Percentiles rank a stretch among this genome's conserved stretches.
phyloP scores from a whole-genome alignment of 2,329 filamentous ascomycete species.

The Fusarium albidum region DNA sequence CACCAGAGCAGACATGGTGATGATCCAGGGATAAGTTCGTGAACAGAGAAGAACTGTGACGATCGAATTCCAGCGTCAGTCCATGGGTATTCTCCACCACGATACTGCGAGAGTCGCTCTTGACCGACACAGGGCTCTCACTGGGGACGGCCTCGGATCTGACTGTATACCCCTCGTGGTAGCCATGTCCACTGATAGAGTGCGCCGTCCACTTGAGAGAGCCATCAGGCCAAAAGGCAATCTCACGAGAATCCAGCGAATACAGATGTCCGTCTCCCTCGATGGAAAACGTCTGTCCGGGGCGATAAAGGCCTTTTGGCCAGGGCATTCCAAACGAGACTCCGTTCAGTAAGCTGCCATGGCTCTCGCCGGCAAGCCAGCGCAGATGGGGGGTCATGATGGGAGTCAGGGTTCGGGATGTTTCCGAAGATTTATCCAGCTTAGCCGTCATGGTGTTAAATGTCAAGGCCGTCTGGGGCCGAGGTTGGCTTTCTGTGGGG shows the following conservation, averaged over 20 bases:
- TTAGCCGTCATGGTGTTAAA: too few relatives aligned
- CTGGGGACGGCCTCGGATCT: slow-evolving; percentile 1
- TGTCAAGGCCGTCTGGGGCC: too few relatives aligned
- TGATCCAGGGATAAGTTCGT: slow-evolving; percentile 5
- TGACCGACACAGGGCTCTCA: not conserved
- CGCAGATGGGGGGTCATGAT: slow-evolving; percentile 18
- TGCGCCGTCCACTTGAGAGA: slow-evolving; percentile 69
- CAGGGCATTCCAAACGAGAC: slow-evolving; percentile 31
- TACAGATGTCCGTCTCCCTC: slow-evolving; percentile 1
- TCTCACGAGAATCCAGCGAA: slow-evolving; percentile 24
- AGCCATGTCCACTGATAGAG: slow-evolving; percentile 53
- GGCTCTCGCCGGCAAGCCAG: slow-evolving; percentile 16
- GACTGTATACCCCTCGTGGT: slow-evolving; percentile 52
- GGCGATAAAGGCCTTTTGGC: slow-evolving; percentile 20
- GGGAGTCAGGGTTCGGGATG: not conserved
- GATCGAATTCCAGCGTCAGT: slow-evolving; percentile 6
- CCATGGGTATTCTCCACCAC: slow-evolving; percentile 9
- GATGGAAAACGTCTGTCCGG: slow-evolving; percentile 25
- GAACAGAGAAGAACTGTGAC: slow-evolving; percentile 7
- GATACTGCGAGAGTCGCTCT: not conserved
- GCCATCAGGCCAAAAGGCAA: slow-evolving; percentile 60
- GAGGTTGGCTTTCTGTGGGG: too few relatives aligned
- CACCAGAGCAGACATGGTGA: slow-evolving; percentile 8
- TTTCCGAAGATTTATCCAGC: too few relatives aligned
- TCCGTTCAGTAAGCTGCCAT: slow-evolving; percentile 12